A percentile compares a stretch with the other conserved stretches of the same genome.
These are phyloP conservation scores for Manihot esculenta DNA, from an alignment of 441 rosid genomes.

Conservation along the genomic window DNA sequence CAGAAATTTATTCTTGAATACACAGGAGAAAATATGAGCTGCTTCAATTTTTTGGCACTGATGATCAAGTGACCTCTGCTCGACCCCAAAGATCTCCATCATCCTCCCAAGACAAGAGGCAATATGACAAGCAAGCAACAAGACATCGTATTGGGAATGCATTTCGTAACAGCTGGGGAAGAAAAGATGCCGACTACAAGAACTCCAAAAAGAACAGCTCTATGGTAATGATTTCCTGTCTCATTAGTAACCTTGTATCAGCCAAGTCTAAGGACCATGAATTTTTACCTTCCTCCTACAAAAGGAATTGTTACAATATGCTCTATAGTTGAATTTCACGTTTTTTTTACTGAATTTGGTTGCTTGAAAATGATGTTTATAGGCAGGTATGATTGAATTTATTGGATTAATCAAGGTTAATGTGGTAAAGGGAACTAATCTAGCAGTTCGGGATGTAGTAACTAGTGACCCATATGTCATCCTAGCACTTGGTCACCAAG, in stretches of 20 bases:
- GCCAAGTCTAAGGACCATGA: background rate
- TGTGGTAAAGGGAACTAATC: constrained; percentile 92
- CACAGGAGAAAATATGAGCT: constrained; percentile 83
- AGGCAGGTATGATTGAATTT: constrained; percentile 99
- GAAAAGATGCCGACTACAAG: constrained; percentile 68
- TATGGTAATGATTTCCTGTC: constrained; percentile 44
- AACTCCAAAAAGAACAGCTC: constrained; percentile 62
- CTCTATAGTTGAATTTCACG: background rate
- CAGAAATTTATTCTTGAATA: constrained; percentile 18
- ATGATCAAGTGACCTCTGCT: constrained; percentile 39
- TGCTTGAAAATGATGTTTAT: constrained; percentile 33
- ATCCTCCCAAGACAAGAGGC: constrained; percentile 43
- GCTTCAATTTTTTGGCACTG: constrained; percentile 50
- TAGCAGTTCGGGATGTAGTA: constrained; percentile 82
- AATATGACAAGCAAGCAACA: constrained; percentile 50
- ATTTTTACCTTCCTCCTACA: background rate
- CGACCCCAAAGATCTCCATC: constrained; percentile 36
- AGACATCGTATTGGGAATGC: constrained; percentile 69
- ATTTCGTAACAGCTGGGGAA: constrained; percentile 88
- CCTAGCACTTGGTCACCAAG: constrained; percentile 84
- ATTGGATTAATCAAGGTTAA: constrained; percentile 91
- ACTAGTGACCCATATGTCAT: constrained; percentile 95
- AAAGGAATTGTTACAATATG: background rate
- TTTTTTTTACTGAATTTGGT: constrained; percentile 16
- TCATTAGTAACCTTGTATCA: constrained; percentile 18